Percentiles rank a stretch among this genome's conserved stretches.
phyloP scores from a whole-genome alignment of 2,329 filamentous ascomycete genomes.

The Diaporthe citrichinensis region DNA sequence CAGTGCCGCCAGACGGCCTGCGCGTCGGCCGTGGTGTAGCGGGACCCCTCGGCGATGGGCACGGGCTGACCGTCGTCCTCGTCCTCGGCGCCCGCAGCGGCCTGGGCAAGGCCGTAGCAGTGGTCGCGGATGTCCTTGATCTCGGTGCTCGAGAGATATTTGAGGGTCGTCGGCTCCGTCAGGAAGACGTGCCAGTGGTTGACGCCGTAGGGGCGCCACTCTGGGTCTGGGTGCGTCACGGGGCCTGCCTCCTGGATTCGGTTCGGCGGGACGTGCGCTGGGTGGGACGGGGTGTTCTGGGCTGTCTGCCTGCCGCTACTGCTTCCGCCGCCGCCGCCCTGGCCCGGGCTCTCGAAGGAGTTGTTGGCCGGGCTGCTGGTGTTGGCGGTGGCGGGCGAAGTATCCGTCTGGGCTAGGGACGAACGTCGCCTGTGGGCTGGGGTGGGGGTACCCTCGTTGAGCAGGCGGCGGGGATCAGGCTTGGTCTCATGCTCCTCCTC shows the following conservation, averaged over 20 bases:
- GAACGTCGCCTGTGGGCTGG: too few relatives aligned
- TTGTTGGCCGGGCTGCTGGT: not conserved
- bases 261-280: conserved; percentile 12
- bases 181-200: conserved; percentile 40
- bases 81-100: too few relatives aligned
- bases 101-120: conserved; percentile 31
- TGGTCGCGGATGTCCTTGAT: conserved; percentile 41
- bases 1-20: conserved; percentile 39
- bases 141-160: conserved; percentile 35
- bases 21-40: conserved; percentile 34
- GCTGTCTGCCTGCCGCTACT: not conserved
- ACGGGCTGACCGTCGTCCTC: not conserved
- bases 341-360: not conserved
- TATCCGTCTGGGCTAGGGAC: not conserved
- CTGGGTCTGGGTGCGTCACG: conserved; percentile 28
- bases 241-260: conserved; percentile 35
- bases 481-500: not conserved
- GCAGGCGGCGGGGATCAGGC: not conserved
- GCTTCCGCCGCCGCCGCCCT: not conserved
- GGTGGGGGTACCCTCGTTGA: not conserved
- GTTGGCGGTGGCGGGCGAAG: not conserved
- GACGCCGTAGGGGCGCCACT: conserved; percentile 34
- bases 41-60: not conserved
- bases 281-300: not conserved
- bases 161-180: not conserved